Base-by-base conservation (phyloP, 2,329 filamentous ascomycete species). In the Hypoxylon sp. region DNA sequence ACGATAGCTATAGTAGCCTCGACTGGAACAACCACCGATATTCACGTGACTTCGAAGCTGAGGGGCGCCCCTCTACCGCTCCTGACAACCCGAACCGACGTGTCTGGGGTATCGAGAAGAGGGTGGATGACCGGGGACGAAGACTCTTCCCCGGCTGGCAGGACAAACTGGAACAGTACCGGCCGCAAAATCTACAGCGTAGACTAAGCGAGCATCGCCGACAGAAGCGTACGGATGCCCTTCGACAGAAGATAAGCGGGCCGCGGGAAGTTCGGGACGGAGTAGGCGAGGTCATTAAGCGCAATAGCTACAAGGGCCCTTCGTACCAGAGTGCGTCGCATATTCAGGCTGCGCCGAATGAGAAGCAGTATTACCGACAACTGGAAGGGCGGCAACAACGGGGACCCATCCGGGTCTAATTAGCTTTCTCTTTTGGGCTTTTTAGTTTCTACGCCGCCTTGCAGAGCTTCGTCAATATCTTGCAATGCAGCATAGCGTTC, bases 161-260 rank as follows among this genome's bases (percentile, higher is more conserved):
- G 51, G 80, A 84, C 26, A 85, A 81, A 61, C 75, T 89, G 9
- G 86, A 85, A 58, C 84, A 84, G 62, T 80, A 81, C 39, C 77
- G 80, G 8, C 80, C 87, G 46, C 84, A 85, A 48, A 86, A 85
- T 26, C 77, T 91, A 3, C 84, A 86, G 35, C 82, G 86, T 14
- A 83, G 84, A 52, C 73, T 90, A 14, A 89, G 86, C 74, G 89
- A 91, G 73, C 84, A 83, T 70, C 82, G 86, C 57, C 83, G 87
- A 24, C 86, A 89, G 78, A 89, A 87, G 78, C 81, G 89, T 57
- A 85, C 84, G 22, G 83, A 86, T 65, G 87, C 88, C 74, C 80
- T 91, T 59, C 83, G 88, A 6, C 81, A 85, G 70, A 90, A 84
- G 77, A 91, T 91, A 48, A 89, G 87, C 66, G 84, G 82, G 4